These are phyloP conservation scores for Trichoderma atroviride DNA, from an alignment of 2,329 filamentous ascomycete genomes.

Conservation along the genomic window DNA sequence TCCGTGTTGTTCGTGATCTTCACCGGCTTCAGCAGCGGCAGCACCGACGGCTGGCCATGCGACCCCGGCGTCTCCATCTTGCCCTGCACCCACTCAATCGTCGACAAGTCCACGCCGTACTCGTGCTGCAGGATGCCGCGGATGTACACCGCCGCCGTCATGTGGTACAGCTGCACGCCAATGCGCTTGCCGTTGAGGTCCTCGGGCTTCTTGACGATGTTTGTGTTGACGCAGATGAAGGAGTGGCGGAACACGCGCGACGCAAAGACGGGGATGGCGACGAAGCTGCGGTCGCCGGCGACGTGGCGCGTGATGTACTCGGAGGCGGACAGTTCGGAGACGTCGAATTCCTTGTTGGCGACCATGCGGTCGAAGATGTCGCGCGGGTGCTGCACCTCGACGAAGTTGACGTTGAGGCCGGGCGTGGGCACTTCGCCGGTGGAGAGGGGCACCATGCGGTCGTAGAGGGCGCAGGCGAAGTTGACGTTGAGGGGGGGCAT, in stretches of 20 bases:
- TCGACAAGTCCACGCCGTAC: conserved; percentile 9
- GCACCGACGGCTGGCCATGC: conserved; percentile 9
- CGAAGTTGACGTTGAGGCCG: conserved; percentile 21
- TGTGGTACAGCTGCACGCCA: conserved; percentile 22
- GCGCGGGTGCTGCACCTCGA: conserved; percentile 21
- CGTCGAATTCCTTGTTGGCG: conserved; percentile 11
- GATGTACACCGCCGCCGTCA: conserved; percentile 17
- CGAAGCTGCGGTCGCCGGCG: conserved; percentile 19
- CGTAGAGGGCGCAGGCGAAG: conserved; percentile 22
- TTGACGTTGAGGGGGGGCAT: conserved; percentile 19
- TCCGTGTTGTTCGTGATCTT: conserved; percentile 12
- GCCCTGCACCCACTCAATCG: conserved; percentile 20
- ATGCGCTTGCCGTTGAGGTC: conserved; percentile 24
- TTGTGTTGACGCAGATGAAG: conserved; percentile 23
- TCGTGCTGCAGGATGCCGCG: conserved; percentile 11
- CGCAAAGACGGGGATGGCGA: conserved; percentile 23
- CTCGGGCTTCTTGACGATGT: conserved; percentile 7
- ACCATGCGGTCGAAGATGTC: conserved; percentile 25
- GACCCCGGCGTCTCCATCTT: conserved; percentile 19
- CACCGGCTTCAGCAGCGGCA: conserved; percentile 17
- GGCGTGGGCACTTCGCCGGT: conserved; percentile 17
- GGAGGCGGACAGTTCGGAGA: conserved; percentile 10
- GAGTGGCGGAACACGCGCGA: conserved; percentile 21
- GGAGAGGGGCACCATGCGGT: conserved; percentile 19
- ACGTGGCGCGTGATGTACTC: conserved; percentile 18